Percentiles rank a stretch among this genome's conserved stretches.
phyloP scores from a whole-genome alignment of 306 rosid species.

The Prunus mongolica region DNA sequence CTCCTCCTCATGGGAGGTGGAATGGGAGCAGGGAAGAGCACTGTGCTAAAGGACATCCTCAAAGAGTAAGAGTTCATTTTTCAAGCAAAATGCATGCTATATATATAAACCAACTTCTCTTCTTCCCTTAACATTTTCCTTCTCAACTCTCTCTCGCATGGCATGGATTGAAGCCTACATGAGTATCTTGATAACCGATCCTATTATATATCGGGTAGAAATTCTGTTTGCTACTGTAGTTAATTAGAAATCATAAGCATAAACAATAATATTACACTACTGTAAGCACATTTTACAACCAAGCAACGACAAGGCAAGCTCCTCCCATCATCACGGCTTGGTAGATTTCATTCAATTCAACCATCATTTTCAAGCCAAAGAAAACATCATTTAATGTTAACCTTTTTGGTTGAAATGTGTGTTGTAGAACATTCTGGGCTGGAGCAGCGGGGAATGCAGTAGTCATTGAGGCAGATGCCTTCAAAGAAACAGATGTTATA shows the following conservation, averaged over 20 bases:
- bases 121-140: not conserved
- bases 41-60: conserved; percentile 86
- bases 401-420: conserved; percentile 31
- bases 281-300: too few relatives aligned
- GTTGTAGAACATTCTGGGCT: conserved; percentile 78
- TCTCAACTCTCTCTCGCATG: too few relatives aligned
- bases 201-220: too few relatives aligned
- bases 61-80: conserved; percentile 61
- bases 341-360: not conserved
- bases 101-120: not conserved
- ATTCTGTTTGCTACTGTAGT: too few relatives aligned
- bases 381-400: not conserved
- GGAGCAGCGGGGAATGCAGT: conserved; percentile 93
- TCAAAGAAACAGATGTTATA: conserved; percentile 94
- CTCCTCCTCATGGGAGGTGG: conserved; percentile 99
- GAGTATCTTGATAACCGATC: too few relatives aligned
- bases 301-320: too few relatives aligned
- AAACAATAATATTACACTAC: too few relatives aligned
- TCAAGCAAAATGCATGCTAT: not conserved
- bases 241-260: too few relatives aligned
- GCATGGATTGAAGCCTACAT: too few relatives aligned
- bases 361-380: not conserved
- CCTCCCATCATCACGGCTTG: too few relatives aligned
- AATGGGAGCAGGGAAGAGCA: conserved; percentile 99
- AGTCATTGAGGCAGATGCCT: conserved; percentile 90